Evolutionary conservation across 768 basidiomycete genomes (phyloP).

Genomic region (Kwoniella sp.): DNA sequence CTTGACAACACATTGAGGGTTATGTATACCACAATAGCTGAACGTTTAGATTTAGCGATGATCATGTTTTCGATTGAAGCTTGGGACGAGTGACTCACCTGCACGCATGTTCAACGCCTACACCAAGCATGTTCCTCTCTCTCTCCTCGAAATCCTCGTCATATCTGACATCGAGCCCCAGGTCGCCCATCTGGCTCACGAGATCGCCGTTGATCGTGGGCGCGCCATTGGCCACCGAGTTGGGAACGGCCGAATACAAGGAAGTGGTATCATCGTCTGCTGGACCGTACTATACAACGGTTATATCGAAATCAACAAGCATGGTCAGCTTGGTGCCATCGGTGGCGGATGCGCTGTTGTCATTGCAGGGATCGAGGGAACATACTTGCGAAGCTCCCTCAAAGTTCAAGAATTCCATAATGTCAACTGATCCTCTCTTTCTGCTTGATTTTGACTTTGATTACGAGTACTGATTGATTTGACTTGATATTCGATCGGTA

Average conservation of each 20-base stretch:
- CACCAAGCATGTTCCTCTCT: conserved; percentile 32
- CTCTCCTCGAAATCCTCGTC: conserved; percentile 38
- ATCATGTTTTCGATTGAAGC: background rate
- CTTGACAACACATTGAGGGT: conserved; percentile 94
- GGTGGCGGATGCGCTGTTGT: no score
- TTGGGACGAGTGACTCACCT: conserved; percentile 3
- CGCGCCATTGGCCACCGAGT: conserved; percentile 19
- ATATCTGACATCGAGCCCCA: conserved; percentile 21
- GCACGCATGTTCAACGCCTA: conserved; percentile 64
- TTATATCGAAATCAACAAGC: background rate
- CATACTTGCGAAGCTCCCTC: conserved; percentile 56
- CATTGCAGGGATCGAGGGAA: no score
- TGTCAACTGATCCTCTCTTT: background rate
- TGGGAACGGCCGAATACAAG: conserved; percentile 42
- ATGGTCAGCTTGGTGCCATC: no score
- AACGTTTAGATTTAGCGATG: background rate
- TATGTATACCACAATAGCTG: conserved; percentile 98
- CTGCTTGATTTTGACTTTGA: background rate
- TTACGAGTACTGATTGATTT: no score
- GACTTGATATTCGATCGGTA: no score
- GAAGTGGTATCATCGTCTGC: conserved; percentile 49
- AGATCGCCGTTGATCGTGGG: conserved; percentile 30
- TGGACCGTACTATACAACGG: conserved; percentile 43
- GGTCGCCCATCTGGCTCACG: conserved; percentile 23
- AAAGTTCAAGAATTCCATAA: conserved; percentile 55